Base-by-base conservation (phyloP, 179 eudicot genomes). In the Silene coronaria region DNA sequence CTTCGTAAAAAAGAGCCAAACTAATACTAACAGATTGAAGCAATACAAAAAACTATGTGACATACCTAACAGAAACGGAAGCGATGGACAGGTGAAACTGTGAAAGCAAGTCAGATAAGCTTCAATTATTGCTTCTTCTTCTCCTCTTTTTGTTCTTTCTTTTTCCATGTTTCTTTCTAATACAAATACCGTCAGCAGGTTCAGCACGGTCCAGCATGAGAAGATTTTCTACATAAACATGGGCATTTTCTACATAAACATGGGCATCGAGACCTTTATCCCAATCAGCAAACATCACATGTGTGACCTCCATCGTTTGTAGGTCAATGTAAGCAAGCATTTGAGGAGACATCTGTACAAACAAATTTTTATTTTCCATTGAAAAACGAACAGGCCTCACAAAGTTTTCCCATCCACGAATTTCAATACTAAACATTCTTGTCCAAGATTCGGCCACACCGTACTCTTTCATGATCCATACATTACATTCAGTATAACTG, bases 401-500 rank as follows among this genome's bases (percentile, higher is more conserved):
- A 23, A 70, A 70, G 1, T 3, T 16, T 1, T 24, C 1, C 71
- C 10, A 11, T 0, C 6, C 2, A 19, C 0, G 24, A 17, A 28
- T 63, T 13, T 1, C 13, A 7, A 63, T 5, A 6, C 16, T 21
- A 34, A 60, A 48, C 71, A 71, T 5, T 30, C 10, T 46, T 19
- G 48, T 61, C 79, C 79, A 77, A 24, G 79, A 77, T 21, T 23
- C 48, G 10, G 5, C 14, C 21, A 77, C 68, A 10, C 76, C 80
- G 30, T 77, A 71, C 76, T 77, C 71, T 57, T 71, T 71, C 80
- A 77, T 77, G 26, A 77, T 11, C 80, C 80, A 77, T 24, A 71
- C 26, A 14, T 70, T 69, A 21, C 14, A 71, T 23, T 46, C 32
- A 42, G 3, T 19, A 26, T 65, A 12, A 48, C 36, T 5, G 64